phyloP scores from a whole-genome alignment of 345 rosid species.

The Eucalyptus erythrocorys region DNA sequence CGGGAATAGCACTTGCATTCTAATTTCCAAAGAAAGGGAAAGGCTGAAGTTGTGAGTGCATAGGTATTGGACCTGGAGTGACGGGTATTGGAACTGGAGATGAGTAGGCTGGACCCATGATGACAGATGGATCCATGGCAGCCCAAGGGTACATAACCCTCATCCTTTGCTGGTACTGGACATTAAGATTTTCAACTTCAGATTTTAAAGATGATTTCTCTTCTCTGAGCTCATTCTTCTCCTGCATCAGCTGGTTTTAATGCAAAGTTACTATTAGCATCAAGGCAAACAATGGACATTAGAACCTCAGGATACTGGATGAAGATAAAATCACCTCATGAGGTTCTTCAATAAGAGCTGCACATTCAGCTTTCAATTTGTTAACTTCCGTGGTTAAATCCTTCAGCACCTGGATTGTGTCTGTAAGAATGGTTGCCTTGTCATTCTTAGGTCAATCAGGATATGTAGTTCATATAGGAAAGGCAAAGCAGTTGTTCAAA shows the following conservation, averaged over 20 bases:
- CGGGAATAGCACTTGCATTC: slow-evolving; percentile 15
- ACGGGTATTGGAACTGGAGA: slow-evolving; percentile 39
- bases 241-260: slow-evolving; percentile 45
- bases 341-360: slow-evolving; percentile 57
- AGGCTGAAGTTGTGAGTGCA: slow-evolving; percentile 42
- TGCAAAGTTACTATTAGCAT: background rate
- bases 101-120: slow-evolving; percentile 37
- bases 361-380: slow-evolving; percentile 37
- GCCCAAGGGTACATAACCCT: slow-evolving; percentile 52
- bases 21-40: slow-evolving; percentile 35
- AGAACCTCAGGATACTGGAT: background rate
- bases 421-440: slow-evolving; percentile 48
- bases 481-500: background rate
- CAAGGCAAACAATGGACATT: background rate
- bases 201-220: slow-evolving; percentile 58
- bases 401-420: slow-evolving; percentile 42
- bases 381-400: slow-evolving; percentile 51
- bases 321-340: slow-evolving; percentile 32
- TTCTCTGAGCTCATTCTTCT: slow-evolving; percentile 64
- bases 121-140: slow-evolving; percentile 31
- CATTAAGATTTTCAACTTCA: slow-evolving; percentile 47
- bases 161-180: slow-evolving; percentile 51
- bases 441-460: slow-evolving; percentile 68
- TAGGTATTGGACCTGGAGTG: slow-evolving; percentile 33
- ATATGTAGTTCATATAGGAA: slow-evolving; percentile 15